Evolutionary conservation across 1,284 basidiomycete species (phyloP).

Genomic region (Apiotrichum mycotoxinovorans): DNA sequence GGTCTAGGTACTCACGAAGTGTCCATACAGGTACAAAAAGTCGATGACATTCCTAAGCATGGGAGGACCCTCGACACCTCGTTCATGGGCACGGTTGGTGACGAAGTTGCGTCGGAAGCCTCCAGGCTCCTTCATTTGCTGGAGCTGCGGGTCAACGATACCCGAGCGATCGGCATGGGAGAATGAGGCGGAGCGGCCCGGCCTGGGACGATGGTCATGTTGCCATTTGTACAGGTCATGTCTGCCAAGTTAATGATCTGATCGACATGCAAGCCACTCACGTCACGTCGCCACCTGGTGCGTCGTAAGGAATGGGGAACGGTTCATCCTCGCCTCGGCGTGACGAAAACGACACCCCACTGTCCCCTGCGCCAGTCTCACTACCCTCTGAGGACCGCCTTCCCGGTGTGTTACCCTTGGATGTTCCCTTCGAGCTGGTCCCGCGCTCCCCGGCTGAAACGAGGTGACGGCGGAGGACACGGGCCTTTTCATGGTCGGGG

Average conservation of each 20-base stretch:
- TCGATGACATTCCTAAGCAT: constrained; percentile 84
- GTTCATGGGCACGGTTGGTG: constrained; percentile 63
- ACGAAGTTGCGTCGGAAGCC: constrained; percentile 88
- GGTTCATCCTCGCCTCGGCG: constrained; percentile 55
- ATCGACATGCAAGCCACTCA: constrained; percentile 53
- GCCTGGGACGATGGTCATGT: constrained; percentile 62
- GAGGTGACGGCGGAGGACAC: constrained; percentile 72
- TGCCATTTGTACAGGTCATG: constrained; percentile 94
- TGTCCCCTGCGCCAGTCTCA: constrained; percentile 8
- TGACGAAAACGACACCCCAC: constrained; percentile 7
- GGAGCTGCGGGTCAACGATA: constrained; percentile 64
- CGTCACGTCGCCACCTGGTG: constrained; percentile 84
- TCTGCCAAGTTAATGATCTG: constrained; percentile 50
- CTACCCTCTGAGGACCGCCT: background rate
- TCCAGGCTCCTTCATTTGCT: constrained; percentile 88
- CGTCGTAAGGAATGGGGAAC: constrained; percentile 79
- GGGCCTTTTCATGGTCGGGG: constrained; percentile 73
- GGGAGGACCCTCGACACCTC: constrained; percentile 61
- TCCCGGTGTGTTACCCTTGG: constrained; percentile 1
- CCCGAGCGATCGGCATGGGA: constrained; percentile 58
- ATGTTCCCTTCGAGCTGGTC: constrained; percentile 1
- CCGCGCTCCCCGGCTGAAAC: constrained; percentile 68
- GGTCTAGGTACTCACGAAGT: constrained; percentile 65
- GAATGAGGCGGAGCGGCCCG: constrained; percentile 63
- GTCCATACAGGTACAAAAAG: constrained; percentile 86